Evolutionary conservation across 2,329 filamentous ascomycete species (phyloP), one percentile per base, ranked within the genome.

Genomic region (Penicillium sp.): DNA sequence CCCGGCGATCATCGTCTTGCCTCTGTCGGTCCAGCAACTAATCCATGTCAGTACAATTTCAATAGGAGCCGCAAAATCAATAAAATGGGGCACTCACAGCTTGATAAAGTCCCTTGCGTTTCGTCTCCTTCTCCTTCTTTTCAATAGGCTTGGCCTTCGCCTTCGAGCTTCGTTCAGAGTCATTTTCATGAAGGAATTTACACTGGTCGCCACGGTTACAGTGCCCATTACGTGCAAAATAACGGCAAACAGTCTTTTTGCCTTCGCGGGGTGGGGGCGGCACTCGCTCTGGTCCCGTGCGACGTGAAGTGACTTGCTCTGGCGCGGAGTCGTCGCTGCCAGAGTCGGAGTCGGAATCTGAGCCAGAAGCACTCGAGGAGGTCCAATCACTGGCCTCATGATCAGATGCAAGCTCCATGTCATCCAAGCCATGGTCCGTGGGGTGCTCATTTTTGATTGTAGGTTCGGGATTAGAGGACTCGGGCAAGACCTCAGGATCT

Each of bases 181-280:
- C 40, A 5, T 34, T 58, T 29, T 79, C 76, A 53, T 81, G 78
- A 9, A 68, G 66, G 52, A 75, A 80, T 46, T 69, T 73, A 62
- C 78, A 81, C 36, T 66, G 67, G 19, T 72, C 67, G 2, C 78
- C 78, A 39, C 70, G 74, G 48, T 68, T 70, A 62, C 78, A 81
- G 21, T 70, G 72, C 9, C 77, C 77, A 16, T 58, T 73, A 23
- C 72, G 73, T 10, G 71, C 65, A 63, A 79, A 79, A 40, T 76
- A 70, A 19, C 69, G 73, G 62, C 78, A 81, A 5, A 68, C 43
- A 16, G 59, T 63, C 57, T 72, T 73, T 39, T 70, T 69, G 27
- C 59, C 61, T 31, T 72, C 69, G 31, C 75, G 73, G 4, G 72
- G 67, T 5, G 76, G 75, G 13, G 75, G 73, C 5, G 70, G 66